Base-by-base conservation (phyloP, 2,329 filamentous ascomycete genomes). In the Hypoxylon sp. region DNA sequence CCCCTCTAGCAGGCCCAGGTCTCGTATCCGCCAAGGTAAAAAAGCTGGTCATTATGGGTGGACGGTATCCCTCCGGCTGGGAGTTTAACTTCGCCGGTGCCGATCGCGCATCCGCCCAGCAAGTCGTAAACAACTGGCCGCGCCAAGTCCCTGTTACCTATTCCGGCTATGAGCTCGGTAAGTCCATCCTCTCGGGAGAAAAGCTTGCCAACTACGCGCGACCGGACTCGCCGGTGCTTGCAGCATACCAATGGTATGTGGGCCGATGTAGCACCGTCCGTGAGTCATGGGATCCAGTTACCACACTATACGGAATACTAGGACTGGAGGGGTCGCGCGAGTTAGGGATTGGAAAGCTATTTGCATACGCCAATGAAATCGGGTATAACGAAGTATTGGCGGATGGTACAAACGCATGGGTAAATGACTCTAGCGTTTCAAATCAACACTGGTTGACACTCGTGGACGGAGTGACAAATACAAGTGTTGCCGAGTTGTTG, bases 31-130 rank as follows among this genome's bases (percentile, higher is more conserved):
- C 65, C 8, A 85, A 85, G 67, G 82, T 86, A 1, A 70, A 72
- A 0, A 80, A 86, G 70, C 75, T 86, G 1, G 81, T 85, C 1
- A 70, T 86, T 4, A 85, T 85, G 83, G 84, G 84, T 22, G 84
- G 84, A 11, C 72, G 61, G 5, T 86, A 84, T 58, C 82, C 83
- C 0, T 77, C 76, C 0, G 83, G 83, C 7, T 72, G 76, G 56
- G 80, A 83, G 56, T 86, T 76, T 72, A 86, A 87, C 70, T 85
- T 86, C 65, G 81, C 73, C 28, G 80, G 80, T 22, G 71, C 73
- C 44, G 78, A 82, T 59, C 73, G 80, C 0, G 60, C 61, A 0
- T 70, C 71, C 2, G 77, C 83, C 0, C 77, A 77, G 1, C 79
- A 81, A 46, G 83, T 85, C 2, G 67, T 86, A 9, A 80, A 81